phyloP scores from a whole-genome alignment of 2,329 filamentous ascomycete genomes.

The Colletotrichum sp. region DNA sequence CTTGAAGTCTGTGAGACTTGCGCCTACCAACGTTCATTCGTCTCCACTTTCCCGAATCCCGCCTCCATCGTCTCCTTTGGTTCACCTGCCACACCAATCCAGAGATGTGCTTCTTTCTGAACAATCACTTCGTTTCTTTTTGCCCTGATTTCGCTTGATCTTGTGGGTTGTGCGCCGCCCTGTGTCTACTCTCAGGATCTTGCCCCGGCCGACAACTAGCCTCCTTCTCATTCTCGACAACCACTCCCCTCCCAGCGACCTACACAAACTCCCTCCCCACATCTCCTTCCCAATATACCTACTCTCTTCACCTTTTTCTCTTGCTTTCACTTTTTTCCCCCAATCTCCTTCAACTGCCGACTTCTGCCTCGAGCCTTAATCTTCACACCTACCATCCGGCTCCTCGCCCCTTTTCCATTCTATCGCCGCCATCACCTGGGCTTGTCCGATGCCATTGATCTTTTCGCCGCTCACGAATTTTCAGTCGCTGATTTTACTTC shows the following conservation, averaged over 20 bases:
- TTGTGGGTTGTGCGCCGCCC: background rate
- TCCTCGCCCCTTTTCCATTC: accelerated
- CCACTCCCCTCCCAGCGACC: background rate
- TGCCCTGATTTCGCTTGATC: background rate
- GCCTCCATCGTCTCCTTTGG: background rate
- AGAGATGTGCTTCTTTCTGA: background rate
- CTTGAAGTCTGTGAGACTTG: accelerated
- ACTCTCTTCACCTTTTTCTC: background rate
- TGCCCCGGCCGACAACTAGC: background rate
- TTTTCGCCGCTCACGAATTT: background rate
- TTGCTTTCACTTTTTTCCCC: background rate
- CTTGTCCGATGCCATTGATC: background rate
- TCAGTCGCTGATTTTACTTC: background rate
- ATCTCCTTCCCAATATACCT: background rate
- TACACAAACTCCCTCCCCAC: background rate
- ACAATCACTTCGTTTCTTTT: background rate
- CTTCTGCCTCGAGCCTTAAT: background rate
- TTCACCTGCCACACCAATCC: background rate
- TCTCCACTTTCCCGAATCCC: background rate
- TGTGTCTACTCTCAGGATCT: background rate
- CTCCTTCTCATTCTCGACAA: background rate
- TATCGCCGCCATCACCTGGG: background rate
- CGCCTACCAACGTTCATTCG: background rate
- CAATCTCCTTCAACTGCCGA: background rate
- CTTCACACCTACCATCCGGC: background rate